Evolutionary conservation across 441 rosid genomes (phyloP).

Genomic region (Geranium incanum): DNA sequence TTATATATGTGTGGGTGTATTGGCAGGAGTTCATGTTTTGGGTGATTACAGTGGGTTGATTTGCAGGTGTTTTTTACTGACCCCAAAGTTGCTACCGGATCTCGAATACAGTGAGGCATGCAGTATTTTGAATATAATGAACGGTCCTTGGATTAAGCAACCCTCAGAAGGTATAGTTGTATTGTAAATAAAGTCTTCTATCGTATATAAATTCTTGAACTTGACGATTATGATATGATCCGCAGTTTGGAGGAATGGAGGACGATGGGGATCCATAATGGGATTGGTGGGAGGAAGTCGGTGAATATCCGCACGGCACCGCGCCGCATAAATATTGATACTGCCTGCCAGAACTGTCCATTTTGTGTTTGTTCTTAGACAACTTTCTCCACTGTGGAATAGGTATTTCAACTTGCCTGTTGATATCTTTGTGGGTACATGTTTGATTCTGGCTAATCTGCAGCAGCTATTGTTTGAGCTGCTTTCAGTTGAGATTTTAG

Average conservation of each 20-base stretch:
- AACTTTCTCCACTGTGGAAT: neutral
- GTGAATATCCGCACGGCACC: neutral
- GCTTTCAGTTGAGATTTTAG: neutral
- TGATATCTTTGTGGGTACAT: neutral
- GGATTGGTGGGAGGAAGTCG: conserved; percentile 37
- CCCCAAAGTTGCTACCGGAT: conserved; percentile 81
- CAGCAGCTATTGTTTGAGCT: too few relatives aligned
- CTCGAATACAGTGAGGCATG: conserved; percentile 87
- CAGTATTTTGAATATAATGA: conserved; percentile 88
- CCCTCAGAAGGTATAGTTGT: conserved; percentile 59
- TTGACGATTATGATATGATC: neutral
- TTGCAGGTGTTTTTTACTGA: conserved; percentile 80
- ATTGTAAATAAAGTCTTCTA: neutral
- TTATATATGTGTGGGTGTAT: too few relatives aligned
- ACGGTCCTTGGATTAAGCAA: conserved; percentile 89
- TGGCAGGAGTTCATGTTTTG: neutral
- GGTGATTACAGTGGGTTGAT: neutral
- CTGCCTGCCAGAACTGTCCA: neutral
- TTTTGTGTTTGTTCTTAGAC: neutral
- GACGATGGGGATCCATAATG: conserved; percentile 54
- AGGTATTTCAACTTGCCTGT: neutral
- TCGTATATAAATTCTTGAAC: neutral
- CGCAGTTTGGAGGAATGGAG: conserved; percentile 72
- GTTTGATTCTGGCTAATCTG: neutral
- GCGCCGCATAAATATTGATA: neutral